A percentile compares a stretch with the other conserved stretches of the same genome.
Evolutionary conservation across 768 basidiomycete species (phyloP).

Genomic region (Mycena kentingensis): DNA sequence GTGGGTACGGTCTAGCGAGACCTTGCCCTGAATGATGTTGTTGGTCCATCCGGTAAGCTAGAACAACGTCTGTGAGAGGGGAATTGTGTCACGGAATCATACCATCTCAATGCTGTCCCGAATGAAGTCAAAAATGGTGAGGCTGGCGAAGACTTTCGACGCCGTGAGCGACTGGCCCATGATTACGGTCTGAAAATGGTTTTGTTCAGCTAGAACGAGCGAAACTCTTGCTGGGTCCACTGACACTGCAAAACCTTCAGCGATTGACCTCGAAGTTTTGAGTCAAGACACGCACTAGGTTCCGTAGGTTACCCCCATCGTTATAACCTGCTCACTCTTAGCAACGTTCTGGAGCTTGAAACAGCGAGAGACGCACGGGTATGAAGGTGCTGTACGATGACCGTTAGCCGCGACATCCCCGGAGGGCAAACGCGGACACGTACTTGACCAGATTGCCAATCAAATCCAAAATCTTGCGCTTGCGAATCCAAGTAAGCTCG

Average conservation of each 20-base stretch:
- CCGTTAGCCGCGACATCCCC: background rate
- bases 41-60: background rate
- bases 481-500: constrained; percentile 45
- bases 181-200: background rate
- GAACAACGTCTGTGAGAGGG: too few relatives aligned
- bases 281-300: constrained; percentile 34
- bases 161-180: constrained; percentile 10
- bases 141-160: constrained; percentile 30
- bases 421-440: constrained; percentile 3
- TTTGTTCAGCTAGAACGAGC: background rate
- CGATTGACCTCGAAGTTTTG: too few relatives aligned
- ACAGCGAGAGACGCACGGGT: background rate
- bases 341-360: background rate
- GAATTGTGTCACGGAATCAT: background rate
- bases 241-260: constrained; percentile 30
- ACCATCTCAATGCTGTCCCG: constrained; percentile 25
- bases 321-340: constrained; percentile 37
- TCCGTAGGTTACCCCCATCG: constrained; percentile 49
- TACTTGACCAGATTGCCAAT: constrained; percentile 40
- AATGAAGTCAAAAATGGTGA: constrained; percentile 49
- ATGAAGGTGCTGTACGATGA: background rate
- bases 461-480: constrained; percentile 41
- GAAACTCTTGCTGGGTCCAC: too few relatives aligned
- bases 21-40: constrained; percentile 42
- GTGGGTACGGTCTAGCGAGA: constrained; percentile 59